Conservation (phyloP, 768 basidiomycete genomes). For the Rhizopogon vesiculosus region DNA sequence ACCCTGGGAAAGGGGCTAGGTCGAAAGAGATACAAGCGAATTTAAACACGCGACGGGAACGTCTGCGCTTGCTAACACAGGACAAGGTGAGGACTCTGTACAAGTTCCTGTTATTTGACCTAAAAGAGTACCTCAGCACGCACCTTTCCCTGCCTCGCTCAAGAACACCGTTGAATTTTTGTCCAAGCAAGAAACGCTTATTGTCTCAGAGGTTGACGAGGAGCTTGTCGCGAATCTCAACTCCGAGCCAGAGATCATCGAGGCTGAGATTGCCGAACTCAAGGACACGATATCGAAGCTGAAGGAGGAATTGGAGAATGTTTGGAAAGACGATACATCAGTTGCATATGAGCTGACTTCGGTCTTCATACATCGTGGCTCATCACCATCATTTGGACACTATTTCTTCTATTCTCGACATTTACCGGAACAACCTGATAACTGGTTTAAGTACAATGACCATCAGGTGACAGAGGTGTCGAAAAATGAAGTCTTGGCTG, state of each 20-base stretch:
- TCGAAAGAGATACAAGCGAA: slow-evolving; percentile 68
- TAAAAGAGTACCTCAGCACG: slow-evolving; percentile 39
- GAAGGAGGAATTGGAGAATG: slow-evolving; percentile 63
- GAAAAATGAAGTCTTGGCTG: slow-evolving; percentile 81
- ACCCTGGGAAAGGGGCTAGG: slow-evolving; percentile 63
- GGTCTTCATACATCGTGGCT: slow-evolving; percentile 92
- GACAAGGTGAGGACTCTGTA: slow-evolving; percentile 51
- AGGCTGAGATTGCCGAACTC: slow-evolving; percentile 52
- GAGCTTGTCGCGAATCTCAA: slow-evolving; percentile 50
- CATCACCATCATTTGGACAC: slow-evolving; percentile 84
- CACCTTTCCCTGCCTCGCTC: slow-evolving; percentile 54
- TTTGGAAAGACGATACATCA: slow-evolving; percentile 67
- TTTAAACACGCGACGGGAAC: slow-evolving; percentile 59
- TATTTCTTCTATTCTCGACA: slow-evolving; percentile 95
- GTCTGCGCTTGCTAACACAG: slow-evolving; percentile 62
- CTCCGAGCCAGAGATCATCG: slow-evolving; percentile 48
- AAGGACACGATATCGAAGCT: slow-evolving; percentile 45
- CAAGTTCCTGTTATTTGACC: not conserved
- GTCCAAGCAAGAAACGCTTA: slow-evolving; percentile 37
- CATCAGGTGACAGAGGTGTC: slow-evolving; percentile 73
- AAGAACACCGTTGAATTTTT: slow-evolving; percentile 56
- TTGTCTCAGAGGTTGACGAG: slow-evolving; percentile 52
- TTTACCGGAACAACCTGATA: slow-evolving; percentile 72
- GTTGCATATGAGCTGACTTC: slow-evolving; percentile 88
- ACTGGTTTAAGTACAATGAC: slow-evolving; percentile 98